Conservation (phyloP, 2,329 filamentous ascomycete species). For the Penicillium sp. region DNA sequence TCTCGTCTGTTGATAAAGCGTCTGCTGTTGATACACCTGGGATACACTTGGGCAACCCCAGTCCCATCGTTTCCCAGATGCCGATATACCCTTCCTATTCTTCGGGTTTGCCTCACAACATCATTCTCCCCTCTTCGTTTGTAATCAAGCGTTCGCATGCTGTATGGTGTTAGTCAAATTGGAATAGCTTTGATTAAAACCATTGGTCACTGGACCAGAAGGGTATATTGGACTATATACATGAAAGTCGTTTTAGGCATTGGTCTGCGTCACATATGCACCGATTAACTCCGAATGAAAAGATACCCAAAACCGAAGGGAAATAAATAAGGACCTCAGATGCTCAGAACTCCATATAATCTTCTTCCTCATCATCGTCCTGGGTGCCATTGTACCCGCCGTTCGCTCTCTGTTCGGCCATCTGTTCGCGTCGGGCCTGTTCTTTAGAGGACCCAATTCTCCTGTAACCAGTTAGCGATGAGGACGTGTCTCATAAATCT, state of each 20-base stretch:
- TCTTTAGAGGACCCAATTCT: slow-evolving; percentile 80
- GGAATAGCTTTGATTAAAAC: slow-evolving; percentile 23
- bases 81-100: slow-evolving; percentile 7
- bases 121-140: slow-evolving; percentile 10
- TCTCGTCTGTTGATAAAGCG: slow-evolving; percentile 3
- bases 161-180: slow-evolving; percentile 34
- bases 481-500: background rate
- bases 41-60: slow-evolving; percentile 2
- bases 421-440: slow-evolving; percentile 69
- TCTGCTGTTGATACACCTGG: slow-evolving; percentile 1
- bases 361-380: slow-evolving; percentile 56
- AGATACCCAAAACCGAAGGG: slow-evolving; percentile 11
- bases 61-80: background rate
- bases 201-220: slow-evolving; percentile 17
- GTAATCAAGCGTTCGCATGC: slow-evolving; percentile 31
- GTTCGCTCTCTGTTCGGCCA: slow-evolving; percentile 62
- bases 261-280: slow-evolving; percentile 22
- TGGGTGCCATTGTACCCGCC: slow-evolving; percentile 46
- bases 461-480: slow-evolving; percentile 40
- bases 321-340: background rate
- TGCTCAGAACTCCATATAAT: slow-evolving; percentile 47
- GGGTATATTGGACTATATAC: slow-evolving; percentile 38
- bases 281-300: slow-evolving; percentile 25
- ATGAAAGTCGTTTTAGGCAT: slow-evolving; percentile 21
- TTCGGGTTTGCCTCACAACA: slow-evolving; percentile 1